A percentile compares a stretch with the other conserved stretches of the same genome.
Evolutionary conservation across 2,329 filamentous ascomycete genomes (phyloP).

Genomic region (Helicocarpus griseus): DNA sequence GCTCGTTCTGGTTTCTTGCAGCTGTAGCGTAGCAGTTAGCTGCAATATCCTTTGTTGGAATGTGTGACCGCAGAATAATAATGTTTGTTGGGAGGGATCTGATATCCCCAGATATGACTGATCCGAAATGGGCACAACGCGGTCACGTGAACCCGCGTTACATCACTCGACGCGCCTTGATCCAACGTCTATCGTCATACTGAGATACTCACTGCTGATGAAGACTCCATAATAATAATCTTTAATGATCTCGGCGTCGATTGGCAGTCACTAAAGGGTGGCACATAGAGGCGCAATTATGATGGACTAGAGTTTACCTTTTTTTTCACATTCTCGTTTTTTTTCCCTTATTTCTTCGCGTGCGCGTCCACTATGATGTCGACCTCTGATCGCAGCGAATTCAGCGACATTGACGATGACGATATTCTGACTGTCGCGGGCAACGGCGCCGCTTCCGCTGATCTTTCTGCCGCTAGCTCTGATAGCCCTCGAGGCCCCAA

Average conservation of each 20-base stretch:
- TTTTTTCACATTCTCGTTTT: neutral
- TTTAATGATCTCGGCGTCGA: neutral
- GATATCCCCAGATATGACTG: neutral
- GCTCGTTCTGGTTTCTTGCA: too few species aligned
- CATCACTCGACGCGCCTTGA: neutral
- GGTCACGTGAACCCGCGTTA: neutral
- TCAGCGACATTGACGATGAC: slow-evolving; percentile 23
- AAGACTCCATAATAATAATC: too few species aligned
- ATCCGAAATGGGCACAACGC: neutral
- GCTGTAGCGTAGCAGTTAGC: too few species aligned
- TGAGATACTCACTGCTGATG: neutral
- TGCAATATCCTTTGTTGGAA: too few species aligned
- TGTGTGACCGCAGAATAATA: neutral
- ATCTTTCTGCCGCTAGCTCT: neutral
- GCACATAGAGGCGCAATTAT: neutral
- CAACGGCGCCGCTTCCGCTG: neutral
- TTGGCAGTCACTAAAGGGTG: neutral
- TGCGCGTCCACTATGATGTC: slow-evolving; percentile 18
- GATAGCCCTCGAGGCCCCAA: slow-evolving; percentile 23
- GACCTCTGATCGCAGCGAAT: slow-evolving; percentile 19
- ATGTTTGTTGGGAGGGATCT: neutral
- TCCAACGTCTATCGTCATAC: neutral
- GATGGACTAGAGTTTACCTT: neutral
- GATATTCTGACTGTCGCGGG: slow-evolving; percentile 1
- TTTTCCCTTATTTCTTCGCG: neutral